Conservation (phyloP, 164 flowering plant genomes). For the Taxillus chinensis region DNA sequence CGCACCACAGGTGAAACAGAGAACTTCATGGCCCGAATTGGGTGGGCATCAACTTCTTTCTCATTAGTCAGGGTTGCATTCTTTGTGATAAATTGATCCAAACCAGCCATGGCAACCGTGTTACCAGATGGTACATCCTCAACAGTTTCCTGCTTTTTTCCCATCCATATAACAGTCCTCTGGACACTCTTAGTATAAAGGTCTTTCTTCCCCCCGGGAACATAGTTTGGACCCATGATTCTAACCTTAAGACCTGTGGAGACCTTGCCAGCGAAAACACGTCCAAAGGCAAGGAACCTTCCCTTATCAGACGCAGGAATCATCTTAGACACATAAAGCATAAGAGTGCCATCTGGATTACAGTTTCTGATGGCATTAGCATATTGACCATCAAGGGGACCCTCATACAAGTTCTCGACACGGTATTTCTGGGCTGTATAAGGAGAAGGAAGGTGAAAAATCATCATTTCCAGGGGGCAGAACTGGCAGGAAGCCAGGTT, state of each 20-base stretch:
- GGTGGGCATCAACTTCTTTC: not conserved
- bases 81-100: not conserved
- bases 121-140: conserved; percentile 2
- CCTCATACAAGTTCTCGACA: conserved; percentile 4
- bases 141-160: not conserved
- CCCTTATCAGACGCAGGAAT: conserved; percentile 3
- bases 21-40: conserved; percentile 4
- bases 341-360: conserved; percentile 1
- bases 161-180: conserved; percentile 3
- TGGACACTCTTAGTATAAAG: conserved; percentile 1
- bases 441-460: conserved; percentile 1
- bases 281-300: conserved; percentile 2
- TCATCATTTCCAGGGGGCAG: conserved; percentile 4
- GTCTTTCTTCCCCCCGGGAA: conserved; percentile 1
- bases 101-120: conserved; percentile 2
- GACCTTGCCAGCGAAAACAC: conserved; percentile 1
- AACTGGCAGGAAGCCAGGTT: conserved; percentile 2
- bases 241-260: conserved; percentile 2
- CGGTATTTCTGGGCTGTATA: not conserved
- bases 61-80: conserved; percentile 1
- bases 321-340: conserved; percentile 3
- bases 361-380: conserved; percentile 1
- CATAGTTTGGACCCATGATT: conserved; percentile 4
- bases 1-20: conserved; percentile 3
- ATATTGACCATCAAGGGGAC: not conserved